Evolutionary conservation across 805 yeast species (phyloP).

Genomic region (Jamesozyma rosinii): DNA sequence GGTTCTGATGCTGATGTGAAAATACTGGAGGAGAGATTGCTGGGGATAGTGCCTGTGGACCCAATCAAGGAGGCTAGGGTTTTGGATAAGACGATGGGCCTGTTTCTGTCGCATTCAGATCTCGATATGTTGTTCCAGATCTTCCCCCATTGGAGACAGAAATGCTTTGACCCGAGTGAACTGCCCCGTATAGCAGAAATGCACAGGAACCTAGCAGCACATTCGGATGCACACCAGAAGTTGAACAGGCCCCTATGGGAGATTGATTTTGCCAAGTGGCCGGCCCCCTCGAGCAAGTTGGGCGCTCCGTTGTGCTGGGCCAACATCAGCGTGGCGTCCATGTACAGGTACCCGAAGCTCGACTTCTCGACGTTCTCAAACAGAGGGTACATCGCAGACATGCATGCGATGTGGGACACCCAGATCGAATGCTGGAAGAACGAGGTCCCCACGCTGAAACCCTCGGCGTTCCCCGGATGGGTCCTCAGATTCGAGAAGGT

Average conservation of each 20-base stretch:
- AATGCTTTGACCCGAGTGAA: background rate
- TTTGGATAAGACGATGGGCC: background rate
- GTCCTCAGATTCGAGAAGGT: background rate
- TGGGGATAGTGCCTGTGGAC: conserved; percentile 1
- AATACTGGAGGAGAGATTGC: background rate
- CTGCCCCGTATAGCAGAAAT: background rate
- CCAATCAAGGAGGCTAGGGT: background rate
- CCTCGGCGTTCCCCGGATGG: background rate
- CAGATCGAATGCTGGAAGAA: background rate
- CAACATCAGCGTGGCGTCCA: background rate
- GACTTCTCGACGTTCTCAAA: background rate
- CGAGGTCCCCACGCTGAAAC: background rate
- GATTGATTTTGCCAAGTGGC: conserved; percentile 1
- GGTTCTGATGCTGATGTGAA: too few relatives aligned
- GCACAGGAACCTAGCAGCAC: too few relatives aligned
- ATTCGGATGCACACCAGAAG: background rate
- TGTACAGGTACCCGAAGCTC: background rate
- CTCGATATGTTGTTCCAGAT: background rate
- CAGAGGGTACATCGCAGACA: background rate
- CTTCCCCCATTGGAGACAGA: conserved; percentile 2
- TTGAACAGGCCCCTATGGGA: background rate
- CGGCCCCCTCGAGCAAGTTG: background rate
- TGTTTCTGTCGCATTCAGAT: conserved; percentile 1
- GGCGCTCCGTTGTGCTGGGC: background rate
- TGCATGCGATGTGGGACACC: background rate